Evolutionary conservation across 2,329 filamentous ascomycete genomes (phyloP).

Genomic region (Neofusicoccum laricinum): DNA sequence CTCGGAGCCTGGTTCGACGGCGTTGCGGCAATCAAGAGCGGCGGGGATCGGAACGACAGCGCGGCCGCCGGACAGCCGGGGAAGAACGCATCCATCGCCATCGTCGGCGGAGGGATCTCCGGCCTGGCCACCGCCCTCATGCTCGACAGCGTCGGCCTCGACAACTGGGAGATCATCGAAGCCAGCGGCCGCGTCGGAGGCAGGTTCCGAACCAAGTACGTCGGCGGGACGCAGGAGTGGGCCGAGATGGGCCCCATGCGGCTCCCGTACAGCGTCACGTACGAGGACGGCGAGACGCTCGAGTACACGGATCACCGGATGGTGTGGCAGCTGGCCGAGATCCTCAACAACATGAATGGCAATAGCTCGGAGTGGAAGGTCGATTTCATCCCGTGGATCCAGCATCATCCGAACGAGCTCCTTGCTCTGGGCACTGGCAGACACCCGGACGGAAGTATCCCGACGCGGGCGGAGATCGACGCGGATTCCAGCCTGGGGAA

Average conservation of each 20-base stretch:
- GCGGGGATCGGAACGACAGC: neutral
- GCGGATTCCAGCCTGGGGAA: neutral
- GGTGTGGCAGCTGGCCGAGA: neutral
- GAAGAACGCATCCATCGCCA: constrained; percentile 8
- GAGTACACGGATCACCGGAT: constrained; percentile 8
- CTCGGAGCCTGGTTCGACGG: constrained; percentile 16
- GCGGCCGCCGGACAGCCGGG: neutral
- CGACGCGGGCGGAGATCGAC: neutral
- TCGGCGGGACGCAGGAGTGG: neutral
- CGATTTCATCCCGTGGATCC: constrained; percentile 7
- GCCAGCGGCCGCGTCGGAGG: neutral
- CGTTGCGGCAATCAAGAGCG: neutral
- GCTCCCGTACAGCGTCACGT: neutral
- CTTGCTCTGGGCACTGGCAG: constrained; percentile 2
- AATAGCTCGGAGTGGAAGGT: neutral
- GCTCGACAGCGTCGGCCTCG: constrained; percentile 1
- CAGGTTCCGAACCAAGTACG: constrained; percentile 1
- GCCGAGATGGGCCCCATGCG: constrained; percentile 8
- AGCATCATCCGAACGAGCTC: constrained; percentile 1
- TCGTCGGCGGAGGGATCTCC: constrained; percentile 15
- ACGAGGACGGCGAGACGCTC: constrained; percentile 3
- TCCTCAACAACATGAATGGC: neutral
- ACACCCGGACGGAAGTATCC: neutral
- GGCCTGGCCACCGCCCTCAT: constrained; percentile 16
- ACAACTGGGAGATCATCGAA: constrained; percentile 11